Percentiles rank a stretch among this genome's conserved stretches.
phyloP scores from a whole-genome alignment of 1,284 basidiomycete genomes.

The Tilletia setariae region DNA sequence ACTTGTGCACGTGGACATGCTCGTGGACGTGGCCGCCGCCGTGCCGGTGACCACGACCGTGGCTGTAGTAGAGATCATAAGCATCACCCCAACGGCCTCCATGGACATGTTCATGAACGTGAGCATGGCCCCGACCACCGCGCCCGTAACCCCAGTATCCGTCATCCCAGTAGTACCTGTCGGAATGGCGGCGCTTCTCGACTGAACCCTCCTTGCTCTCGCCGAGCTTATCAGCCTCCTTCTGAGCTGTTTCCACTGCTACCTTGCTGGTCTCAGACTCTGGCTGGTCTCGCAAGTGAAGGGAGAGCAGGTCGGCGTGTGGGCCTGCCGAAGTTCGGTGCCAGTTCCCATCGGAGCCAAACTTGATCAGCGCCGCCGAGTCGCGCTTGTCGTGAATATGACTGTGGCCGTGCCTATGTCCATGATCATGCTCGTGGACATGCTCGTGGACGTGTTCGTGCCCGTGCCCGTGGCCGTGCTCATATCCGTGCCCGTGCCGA shows the following conservation, averaged over 20 bases:
- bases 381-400: slow-evolving; percentile 19
- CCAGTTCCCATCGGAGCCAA: neutral
- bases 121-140: neutral
- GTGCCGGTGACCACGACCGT: neutral
- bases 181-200: neutral
- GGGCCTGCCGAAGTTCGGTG: neutral
- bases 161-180: slow-evolving; percentile 5
- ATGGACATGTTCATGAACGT: slow-evolving; percentile 15
- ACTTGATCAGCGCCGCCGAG: neutral
- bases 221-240: too few species aligned
- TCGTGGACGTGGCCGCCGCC: neutral
- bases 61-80: slow-evolving; percentile 1
- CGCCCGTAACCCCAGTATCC: neutral
- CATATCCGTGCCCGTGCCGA: slow-evolving; percentile 17
- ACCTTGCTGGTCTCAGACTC: neutral
- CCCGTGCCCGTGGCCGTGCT: slow-evolving; percentile 21
- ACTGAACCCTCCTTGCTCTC: too few species aligned
- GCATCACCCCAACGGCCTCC: neutral
- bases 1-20: slow-evolving; percentile 12
- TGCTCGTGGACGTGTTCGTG: slow-evolving; percentile 23
- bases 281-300: slow-evolving; percentile 3
- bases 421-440: slow-evolving; percentile 16
- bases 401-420: slow-evolving; percentile 20
- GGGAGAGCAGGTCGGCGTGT: slow-evolving; percentile 10
- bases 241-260: too few species aligned